phyloP scores from a whole-genome alignment of 2,329 filamentous ascomycete species.

The Exophiala sp. region DNA sequence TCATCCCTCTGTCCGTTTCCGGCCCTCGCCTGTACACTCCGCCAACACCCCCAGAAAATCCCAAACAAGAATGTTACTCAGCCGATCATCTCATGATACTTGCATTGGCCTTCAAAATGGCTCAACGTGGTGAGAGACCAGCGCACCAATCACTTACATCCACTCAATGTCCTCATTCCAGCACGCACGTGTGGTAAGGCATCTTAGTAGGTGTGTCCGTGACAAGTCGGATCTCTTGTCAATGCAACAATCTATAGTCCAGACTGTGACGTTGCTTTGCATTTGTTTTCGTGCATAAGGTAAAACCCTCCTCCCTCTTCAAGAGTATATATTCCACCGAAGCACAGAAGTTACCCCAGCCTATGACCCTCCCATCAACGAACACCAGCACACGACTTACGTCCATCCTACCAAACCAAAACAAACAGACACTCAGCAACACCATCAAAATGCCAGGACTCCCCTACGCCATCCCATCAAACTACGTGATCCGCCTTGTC shows the following conservation, averaged over 20 bases:
- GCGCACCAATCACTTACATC: neutral
- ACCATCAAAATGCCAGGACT: constrained; percentile 12
- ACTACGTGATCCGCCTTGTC: constrained; percentile 22
- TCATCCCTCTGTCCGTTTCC: neutral
- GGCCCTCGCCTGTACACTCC: neutral
- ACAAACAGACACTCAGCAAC: neutral
- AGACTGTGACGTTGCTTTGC: too few species aligned
- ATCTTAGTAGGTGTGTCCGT: too few species aligned
- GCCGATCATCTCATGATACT: constrained; percentile 6
- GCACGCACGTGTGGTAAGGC: too few species aligned
- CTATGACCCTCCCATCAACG: neutral
- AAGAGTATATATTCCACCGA: too few species aligned
- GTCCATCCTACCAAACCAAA: neutral
- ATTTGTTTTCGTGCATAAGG: too few species aligned
- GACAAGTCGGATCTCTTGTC: too few species aligned
- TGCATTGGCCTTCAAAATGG: neutral
- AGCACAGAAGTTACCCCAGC: neutral
- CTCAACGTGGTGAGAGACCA: neutral
- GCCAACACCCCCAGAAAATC: neutral
- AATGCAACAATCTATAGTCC: too few species aligned
- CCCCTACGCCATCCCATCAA: constrained; percentile 20
- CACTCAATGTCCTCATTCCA: neutral
- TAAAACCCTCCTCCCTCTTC: too few species aligned
- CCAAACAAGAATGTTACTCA: neutral
- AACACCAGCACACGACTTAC: neutral